phyloP scores from a whole-genome alignment of 1,284 basidiomycete genomes.

The Peniophora sp. region DNA sequence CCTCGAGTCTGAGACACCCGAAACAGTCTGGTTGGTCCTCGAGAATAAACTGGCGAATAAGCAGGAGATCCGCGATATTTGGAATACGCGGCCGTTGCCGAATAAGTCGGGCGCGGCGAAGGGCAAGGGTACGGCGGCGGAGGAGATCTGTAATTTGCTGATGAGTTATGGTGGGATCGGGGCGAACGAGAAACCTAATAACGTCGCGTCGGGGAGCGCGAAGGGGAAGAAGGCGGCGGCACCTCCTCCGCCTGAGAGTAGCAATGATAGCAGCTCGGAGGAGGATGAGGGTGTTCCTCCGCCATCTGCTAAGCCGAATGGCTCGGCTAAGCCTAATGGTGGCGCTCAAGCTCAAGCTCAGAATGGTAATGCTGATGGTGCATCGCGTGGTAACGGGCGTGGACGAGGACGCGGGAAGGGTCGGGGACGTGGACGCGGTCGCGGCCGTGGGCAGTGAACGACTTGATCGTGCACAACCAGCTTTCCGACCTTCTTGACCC shows the following conservation, averaged over 20 bases:
- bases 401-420: constrained; percentile 18
- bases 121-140: constrained; percentile 21
- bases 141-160: constrained; percentile 48
- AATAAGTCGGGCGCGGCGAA: constrained; percentile 25
- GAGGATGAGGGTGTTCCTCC: neutral
- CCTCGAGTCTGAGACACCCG: constrained; percentile 47
- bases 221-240: constrained; percentile 22
- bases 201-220: constrained; percentile 7
- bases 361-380: neutral
- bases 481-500: no score
- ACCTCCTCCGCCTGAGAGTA: constrained; percentile 14
- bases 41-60: constrained; percentile 43
- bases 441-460: constrained; percentile 9
- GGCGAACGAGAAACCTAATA: constrained; percentile 6
- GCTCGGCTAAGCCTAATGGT: neutral
- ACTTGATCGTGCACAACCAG: no score
- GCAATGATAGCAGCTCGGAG: neutral
- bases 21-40: constrained; percentile 54
- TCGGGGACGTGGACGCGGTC: constrained; percentile 30
- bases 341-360: neutral
- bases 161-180: constrained; percentile 45
- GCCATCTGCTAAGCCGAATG: neutral
- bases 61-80: constrained; percentile 40
- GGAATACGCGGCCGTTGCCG: constrained; percentile 40
- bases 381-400: constrained; percentile 6